Conservation (phyloP, 169 alveolate species). For the Plasmodium gonderi region DNA sequence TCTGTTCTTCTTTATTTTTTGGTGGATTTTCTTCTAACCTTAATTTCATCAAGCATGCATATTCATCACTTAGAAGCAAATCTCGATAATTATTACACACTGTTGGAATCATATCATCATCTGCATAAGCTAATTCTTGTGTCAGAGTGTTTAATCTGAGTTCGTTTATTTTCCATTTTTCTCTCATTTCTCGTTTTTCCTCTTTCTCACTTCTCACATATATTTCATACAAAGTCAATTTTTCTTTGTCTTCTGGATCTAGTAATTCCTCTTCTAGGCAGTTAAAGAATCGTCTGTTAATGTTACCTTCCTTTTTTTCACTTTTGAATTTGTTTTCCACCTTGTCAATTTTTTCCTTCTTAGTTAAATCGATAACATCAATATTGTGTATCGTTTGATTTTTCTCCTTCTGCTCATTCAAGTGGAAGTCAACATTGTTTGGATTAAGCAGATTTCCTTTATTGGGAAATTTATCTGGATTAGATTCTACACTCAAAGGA, state of each 20-base stretch:
- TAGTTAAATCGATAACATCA: neutral
- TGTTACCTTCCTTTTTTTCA: neutral
- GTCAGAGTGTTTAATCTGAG: constrained; percentile 51
- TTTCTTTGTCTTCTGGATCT: neutral
- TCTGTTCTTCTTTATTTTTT: constrained; percentile 39
- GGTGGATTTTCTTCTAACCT: constrained; percentile 48
- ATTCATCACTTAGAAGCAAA: constrained; percentile 67
- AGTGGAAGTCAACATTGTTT: no score
- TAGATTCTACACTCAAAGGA: no score
- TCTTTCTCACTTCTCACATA: constrained; percentile 16
- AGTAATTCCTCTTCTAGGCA: constrained; percentile 52
- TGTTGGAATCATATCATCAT: constrained; percentile 50
- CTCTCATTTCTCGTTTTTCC: constrained; percentile 58
- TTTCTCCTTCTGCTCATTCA: no score
- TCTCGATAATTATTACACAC: constrained; percentile 73
- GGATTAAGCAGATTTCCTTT: no score
- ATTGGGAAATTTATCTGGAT: no score
- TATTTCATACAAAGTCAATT: constrained; percentile 10
- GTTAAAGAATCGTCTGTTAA: constrained; percentile 33
- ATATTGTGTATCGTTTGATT: no score
- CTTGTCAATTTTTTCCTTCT: neutral
- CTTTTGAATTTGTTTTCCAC: neutral
- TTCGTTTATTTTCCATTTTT: constrained; percentile 69
- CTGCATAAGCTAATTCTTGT: constrained; percentile 38
- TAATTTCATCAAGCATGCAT: constrained; percentile 48